Evolutionary conservation across 441 rosid species (phyloP).

Genomic region (Macaranga tanarius): DNA sequence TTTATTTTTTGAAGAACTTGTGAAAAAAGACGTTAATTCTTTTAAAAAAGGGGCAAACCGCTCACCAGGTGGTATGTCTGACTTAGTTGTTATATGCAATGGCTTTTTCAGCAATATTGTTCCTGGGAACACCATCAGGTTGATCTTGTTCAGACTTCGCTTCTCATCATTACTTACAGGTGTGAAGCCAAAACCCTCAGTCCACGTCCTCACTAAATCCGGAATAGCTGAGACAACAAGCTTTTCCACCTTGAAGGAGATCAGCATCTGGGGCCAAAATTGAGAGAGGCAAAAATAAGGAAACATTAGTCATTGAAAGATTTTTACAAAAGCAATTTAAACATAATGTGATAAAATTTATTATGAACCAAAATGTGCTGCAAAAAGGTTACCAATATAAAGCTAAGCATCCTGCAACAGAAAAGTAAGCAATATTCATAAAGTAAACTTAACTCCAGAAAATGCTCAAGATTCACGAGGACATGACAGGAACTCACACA

Average conservation of each 20-base stretch:
- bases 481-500: background rate
- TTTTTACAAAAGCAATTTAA: background rate
- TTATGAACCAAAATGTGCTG: background rate
- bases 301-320: background rate
- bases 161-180: conserved; percentile 59
- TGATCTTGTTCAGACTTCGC: conserved; percentile 52
- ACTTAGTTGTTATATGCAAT: conserved; percentile 33
- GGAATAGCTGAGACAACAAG: conserved; percentile 94
- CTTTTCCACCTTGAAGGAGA: conserved; percentile 75
- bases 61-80: conserved; percentile 43
- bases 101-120: conserved; percentile 67
- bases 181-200: conserved; percentile 74
- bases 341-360: too few species aligned
- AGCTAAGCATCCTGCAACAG: background rate
- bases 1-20: conserved; percentile 14
- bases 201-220: conserved; percentile 80
- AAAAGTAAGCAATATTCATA: background rate
- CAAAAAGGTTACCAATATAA: background rate
- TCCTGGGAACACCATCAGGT: conserved; percentile 92
- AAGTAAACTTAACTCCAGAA: background rate
- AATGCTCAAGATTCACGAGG: background rate
- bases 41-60: background rate
- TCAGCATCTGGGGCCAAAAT: conserved; percentile 52
- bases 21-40: background rate
- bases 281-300: background rate